These are phyloP conservation scores for Rhipidocladum racemiflorum DNA, from an alignment of 176 grass and related monocot species.

Conservation along the genomic window DNA sequence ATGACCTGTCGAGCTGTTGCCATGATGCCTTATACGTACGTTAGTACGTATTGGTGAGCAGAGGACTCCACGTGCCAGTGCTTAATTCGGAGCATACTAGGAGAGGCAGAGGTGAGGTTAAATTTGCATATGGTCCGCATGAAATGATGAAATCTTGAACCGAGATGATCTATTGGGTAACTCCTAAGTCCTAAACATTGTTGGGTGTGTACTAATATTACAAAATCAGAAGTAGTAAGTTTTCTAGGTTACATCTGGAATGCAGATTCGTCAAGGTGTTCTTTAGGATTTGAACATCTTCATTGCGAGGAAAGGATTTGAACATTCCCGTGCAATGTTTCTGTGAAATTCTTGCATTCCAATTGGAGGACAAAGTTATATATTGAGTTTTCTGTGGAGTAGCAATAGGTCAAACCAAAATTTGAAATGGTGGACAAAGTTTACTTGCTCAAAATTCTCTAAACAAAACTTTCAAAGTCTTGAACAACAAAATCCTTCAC, in stretches of 20 bases:
- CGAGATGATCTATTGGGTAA: not conserved
- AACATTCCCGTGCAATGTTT: not conserved
- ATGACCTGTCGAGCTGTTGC: constrained; percentile 5
- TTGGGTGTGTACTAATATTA: not conserved
- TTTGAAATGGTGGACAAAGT: not conserved
- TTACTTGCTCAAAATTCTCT: not conserved
- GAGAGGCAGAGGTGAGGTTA: not conserved
- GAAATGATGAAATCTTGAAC: constrained; percentile 8
- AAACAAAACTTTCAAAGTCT: no score
- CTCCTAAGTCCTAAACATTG: not conserved
- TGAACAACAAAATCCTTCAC: no score
- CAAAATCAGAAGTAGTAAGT: not conserved
- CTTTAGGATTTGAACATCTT: not conserved
- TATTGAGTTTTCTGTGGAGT: not conserved
- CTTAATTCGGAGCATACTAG: constrained; percentile 37
- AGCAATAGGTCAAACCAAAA: not conserved
- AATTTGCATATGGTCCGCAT: not conserved
- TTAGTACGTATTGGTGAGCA: constrained; percentile 44
- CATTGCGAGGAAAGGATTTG: no score
- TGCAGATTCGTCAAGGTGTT: not conserved
- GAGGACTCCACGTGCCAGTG: constrained; percentile 33
- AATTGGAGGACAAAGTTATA: not conserved
- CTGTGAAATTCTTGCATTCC: not conserved
- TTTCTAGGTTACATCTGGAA: not conserved
- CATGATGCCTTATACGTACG: constrained; percentile 43